A percentile compares a stretch with the other conserved stretches of the same genome.
Conservation (phyloP, 1,284 basidiomycete genomes). For the Ustilago hordei region DNA sequence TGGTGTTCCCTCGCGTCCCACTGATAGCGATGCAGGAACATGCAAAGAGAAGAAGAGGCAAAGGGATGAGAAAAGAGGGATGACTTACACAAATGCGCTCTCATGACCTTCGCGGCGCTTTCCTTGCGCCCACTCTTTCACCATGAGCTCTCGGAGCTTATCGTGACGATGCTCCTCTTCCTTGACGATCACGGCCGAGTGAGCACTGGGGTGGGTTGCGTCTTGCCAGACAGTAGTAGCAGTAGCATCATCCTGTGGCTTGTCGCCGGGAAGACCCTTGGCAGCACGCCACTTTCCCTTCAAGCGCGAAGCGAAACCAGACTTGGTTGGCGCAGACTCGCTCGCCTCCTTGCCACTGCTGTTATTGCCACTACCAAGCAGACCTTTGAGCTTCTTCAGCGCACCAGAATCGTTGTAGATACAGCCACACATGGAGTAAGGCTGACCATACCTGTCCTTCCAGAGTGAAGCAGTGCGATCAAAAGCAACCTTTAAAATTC, state of each 20-base stretch:
- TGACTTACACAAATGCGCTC: constrained; percentile 46
- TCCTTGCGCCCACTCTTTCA: constrained; percentile 37
- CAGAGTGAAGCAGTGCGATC: constrained; percentile 52
- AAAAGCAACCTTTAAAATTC: constrained; percentile 50
- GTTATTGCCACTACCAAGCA: constrained; percentile 25
- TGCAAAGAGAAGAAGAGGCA: background rate
- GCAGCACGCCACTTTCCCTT: constrained; percentile 48
- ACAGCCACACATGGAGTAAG: constrained; percentile 57
- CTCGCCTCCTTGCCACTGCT: constrained; percentile 7
- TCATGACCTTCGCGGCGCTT: constrained; percentile 49
- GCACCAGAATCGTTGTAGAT: constrained; percentile 41
- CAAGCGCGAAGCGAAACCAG: constrained; percentile 26
- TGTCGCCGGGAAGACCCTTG: constrained; percentile 37
- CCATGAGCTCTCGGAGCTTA: constrained; percentile 33
- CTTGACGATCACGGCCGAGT: constrained; percentile 43
- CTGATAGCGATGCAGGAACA: background rate
- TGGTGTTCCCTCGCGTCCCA: background rate
- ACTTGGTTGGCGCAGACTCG: background rate
- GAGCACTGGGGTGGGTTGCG: constrained; percentile 51
- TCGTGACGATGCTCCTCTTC: constrained; percentile 42
- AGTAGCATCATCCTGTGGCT: constrained; percentile 12
- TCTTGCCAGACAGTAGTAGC: constrained; percentile 26
- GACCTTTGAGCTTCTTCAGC: constrained; percentile 34
- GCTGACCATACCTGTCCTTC: constrained; percentile 48
- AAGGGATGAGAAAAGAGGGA: background rate